Evolutionary conservation across 192 early-diverging fungal species (phyloP).

Genomic region (Paraglomus occultum): DNA sequence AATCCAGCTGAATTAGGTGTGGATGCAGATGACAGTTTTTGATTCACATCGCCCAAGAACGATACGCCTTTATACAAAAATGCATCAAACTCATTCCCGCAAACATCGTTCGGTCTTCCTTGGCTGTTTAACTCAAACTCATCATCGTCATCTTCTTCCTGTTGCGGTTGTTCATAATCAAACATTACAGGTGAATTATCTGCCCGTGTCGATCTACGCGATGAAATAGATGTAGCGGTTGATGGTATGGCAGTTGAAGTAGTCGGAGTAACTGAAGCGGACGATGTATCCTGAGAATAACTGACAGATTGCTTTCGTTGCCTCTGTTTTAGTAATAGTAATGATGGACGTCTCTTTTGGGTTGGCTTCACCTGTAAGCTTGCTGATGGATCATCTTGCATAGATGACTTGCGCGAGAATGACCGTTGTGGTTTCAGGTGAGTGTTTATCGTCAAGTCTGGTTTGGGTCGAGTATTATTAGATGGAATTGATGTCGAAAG

Average conservation of each 20-base stretch:
- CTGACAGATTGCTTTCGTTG: conserved; percentile 22
- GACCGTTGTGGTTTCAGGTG: conserved; percentile 11
- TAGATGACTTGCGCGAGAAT: background rate
- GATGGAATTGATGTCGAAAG: background rate
- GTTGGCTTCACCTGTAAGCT: background rate
- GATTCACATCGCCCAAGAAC: conserved; percentile 12
- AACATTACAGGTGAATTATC: background rate
- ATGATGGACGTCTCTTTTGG: conserved; percentile 26
- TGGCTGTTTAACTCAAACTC: background rate
- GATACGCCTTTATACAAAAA: conserved; percentile 18
- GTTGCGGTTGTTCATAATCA: background rate
- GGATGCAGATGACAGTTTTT: no score
- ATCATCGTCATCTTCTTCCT: conserved; percentile 5
- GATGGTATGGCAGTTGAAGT: conserved; percentile 4
- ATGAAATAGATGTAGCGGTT: background rate
- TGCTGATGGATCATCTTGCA: background rate
- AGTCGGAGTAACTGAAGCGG: conserved; percentile 9
- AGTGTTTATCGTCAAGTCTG: conserved; percentile 25
- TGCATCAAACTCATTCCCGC: conserved; percentile 9
- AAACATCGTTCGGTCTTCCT: background rate
- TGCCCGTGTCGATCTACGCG: conserved; percentile 15
- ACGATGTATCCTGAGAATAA: conserved; percentile 8
- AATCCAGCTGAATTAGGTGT: no score
- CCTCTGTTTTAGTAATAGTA: conserved; percentile 14
- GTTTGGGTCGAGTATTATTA: background rate